Evolutionary conservation across 306 rosid genomes (phyloP).

Genomic region (Lotus japonicus): DNA sequence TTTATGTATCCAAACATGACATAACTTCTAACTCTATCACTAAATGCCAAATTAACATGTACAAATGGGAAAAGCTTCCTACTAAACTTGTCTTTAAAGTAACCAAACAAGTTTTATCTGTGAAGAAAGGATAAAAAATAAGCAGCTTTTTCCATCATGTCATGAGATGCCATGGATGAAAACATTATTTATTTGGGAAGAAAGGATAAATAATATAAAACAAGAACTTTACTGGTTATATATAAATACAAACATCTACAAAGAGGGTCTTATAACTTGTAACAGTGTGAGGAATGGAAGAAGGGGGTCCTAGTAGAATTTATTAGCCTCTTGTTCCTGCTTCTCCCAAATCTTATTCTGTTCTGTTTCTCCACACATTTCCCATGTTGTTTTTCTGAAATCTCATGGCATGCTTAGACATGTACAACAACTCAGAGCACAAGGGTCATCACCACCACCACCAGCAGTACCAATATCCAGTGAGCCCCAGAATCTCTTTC

Average conservation of each 20-base stretch:
- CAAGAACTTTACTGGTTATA: conserved; percentile 1
- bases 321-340: conserved; percentile 13
- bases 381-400: conserved; percentile 36
- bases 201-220: neutral
- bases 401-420: conserved; percentile 78
- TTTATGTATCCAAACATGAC: too few relatives aligned
- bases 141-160: too few relatives aligned
- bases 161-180: neutral
- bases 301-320: conserved; percentile 26
- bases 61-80: neutral
- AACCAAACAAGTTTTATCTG: neutral
- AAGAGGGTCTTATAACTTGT: conserved; percentile 15
- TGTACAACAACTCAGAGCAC: conserved; percentile 63
- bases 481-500: conserved; percentile 89
- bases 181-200: neutral
- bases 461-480: conserved; percentile 21
- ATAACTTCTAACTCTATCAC: too few relatives aligned
- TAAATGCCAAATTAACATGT: conserved; percentile 34
- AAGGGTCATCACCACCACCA: conserved; percentile 26
- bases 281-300: neutral
- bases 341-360: neutral
- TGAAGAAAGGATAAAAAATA: neutral
- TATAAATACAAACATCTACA: conserved; percentile 39
- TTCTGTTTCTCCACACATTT: neutral
- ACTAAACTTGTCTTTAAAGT: neutral